Conservation (phyloP, 2,329 filamentous ascomycete species). For the Penicillium sp. region DNA sequence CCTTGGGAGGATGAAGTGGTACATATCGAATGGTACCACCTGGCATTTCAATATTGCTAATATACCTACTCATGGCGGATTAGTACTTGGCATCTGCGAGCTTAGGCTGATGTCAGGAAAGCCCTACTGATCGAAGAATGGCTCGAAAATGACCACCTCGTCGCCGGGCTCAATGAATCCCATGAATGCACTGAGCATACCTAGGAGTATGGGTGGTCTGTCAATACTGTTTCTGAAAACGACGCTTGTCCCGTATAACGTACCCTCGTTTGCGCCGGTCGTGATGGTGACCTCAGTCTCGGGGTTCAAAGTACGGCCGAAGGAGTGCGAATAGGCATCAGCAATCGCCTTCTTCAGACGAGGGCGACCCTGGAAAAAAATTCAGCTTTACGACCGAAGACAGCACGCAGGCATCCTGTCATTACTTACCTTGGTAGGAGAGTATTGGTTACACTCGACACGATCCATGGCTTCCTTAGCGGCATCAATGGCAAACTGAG, state of each 20-base stretch:
- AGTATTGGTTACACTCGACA: constrained; percentile 98
- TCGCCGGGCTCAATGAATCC: constrained; percentile 90
- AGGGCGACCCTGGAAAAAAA: constrained; percentile 59
- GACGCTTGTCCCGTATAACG: background rate
- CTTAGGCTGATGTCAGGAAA: background rate
- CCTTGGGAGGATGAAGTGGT: constrained; percentile 79
- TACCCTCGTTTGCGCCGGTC: constrained; percentile 55
- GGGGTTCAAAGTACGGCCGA: constrained; percentile 73
- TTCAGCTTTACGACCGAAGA: constrained; percentile 6
- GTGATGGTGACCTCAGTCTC: constrained; percentile 94
- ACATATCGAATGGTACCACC: constrained; percentile 94
- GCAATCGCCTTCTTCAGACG: constrained; percentile 89
- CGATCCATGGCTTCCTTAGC: constrained; percentile 82
- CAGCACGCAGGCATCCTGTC: background rate
- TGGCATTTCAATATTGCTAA: constrained; percentile 97
- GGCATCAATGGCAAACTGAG: constrained; percentile 81
- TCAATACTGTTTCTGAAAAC: background rate
- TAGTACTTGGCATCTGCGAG: background rate
- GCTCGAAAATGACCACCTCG: constrained; percentile 96
- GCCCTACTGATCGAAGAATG: constrained; percentile 88
- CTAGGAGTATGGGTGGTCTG: constrained; percentile 27
- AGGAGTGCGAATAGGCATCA: constrained; percentile 84
- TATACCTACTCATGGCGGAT: constrained; percentile 53
- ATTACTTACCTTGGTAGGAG: constrained; percentile 66
- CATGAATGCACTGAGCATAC: constrained; percentile 97